A percentile compares a stretch with the other conserved stretches of the same genome.
phyloP scores from a whole-genome alignment of 495 filamentous ascomycete species.

The Melanomma pulvis-pyrius region DNA sequence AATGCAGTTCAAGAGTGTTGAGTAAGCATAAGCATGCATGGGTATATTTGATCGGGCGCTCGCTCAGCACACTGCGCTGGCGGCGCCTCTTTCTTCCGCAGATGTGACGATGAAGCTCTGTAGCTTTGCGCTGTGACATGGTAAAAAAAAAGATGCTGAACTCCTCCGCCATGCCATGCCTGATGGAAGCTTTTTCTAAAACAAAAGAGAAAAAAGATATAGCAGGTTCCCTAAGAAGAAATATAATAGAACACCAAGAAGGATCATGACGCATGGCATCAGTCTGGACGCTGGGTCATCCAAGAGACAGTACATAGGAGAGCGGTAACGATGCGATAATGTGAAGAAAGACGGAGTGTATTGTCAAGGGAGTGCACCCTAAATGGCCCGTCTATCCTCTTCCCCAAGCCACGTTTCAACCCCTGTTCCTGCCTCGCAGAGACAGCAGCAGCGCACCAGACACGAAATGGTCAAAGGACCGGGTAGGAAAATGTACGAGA shows the following conservation, averaged over 20 bases:
- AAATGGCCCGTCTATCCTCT: background rate
- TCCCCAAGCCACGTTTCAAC: background rate
- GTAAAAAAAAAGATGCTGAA: conserved; percentile 3
- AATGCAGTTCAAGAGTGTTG: too few species aligned
- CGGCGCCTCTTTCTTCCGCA: background rate
- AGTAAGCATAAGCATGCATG: background rate
- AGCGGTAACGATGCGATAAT: background rate
- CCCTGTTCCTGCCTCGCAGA: background rate
- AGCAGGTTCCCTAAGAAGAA: background rate
- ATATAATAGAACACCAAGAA: background rate
- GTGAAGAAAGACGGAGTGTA: conserved; percentile 3
- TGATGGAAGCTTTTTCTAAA: conserved; percentile 1
- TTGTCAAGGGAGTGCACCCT: background rate
- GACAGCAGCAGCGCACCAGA: background rate
- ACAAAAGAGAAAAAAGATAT: background rate
- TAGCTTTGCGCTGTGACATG: background rate
- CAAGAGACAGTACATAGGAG: background rate
- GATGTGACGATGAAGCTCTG: too few species aligned
- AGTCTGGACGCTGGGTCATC: background rate
- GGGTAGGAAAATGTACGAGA: background rate
- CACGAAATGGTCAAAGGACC: background rate
- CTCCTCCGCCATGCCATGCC: conserved; percentile 25
- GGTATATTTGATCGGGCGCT: background rate
- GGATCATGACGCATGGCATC: conserved; percentile 10
- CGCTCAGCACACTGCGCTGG: background rate